Evolutionary conservation across 805 yeast species (phyloP).

Genomic region (Martiniozyma abietophila): DNA sequence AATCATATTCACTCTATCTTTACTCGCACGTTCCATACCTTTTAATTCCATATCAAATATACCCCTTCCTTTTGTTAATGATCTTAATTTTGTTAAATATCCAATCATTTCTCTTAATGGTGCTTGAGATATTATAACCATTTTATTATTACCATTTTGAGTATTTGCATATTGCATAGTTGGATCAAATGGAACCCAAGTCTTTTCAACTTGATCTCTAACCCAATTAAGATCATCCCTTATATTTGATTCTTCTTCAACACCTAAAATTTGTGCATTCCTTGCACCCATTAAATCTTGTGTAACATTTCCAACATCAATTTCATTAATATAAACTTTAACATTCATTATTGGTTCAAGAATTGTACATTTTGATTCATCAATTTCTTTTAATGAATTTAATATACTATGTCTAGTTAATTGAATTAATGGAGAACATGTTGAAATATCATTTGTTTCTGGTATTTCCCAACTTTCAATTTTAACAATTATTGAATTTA

Average conservation of each 20-base stretch:
- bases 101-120: conserved; percentile 91
- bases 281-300: conserved; percentile 78
- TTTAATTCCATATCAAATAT: conserved; percentile 68
- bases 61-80: conserved; percentile 85
- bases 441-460: conserved; percentile 29
- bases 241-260: conserved; percentile 49
- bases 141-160: conserved; percentile 27
- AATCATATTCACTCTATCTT: conserved; percentile 37
- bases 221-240: conserved; percentile 24
- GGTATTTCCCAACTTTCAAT: conserved; percentile 48
- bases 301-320: conserved; percentile 70
- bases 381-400: conserved; percentile 27
- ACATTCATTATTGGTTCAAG: conserved; percentile 88
- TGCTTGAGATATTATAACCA: conserved; percentile 65
- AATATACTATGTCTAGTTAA: conserved; percentile 37
- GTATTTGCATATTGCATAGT: conserved; percentile 34
- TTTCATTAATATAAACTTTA: conserved; percentile 54
- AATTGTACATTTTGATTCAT: conserved; percentile 35
- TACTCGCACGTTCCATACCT: conserved; percentile 61
- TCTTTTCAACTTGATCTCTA: conserved; percentile 44
- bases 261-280: conserved; percentile 60
- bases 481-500: conserved; percentile 52
- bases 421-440: conserved; percentile 32
- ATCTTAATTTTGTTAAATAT: conserved; percentile 65
- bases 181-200: conserved; percentile 73